Percentiles rank a stretch among this genome's conserved stretches.
These are phyloP conservation scores for Paecilomyces dactylethromorphus DNA, from an alignment of 2,329 filamentous ascomycete species.

Conservation along the genomic window DNA sequence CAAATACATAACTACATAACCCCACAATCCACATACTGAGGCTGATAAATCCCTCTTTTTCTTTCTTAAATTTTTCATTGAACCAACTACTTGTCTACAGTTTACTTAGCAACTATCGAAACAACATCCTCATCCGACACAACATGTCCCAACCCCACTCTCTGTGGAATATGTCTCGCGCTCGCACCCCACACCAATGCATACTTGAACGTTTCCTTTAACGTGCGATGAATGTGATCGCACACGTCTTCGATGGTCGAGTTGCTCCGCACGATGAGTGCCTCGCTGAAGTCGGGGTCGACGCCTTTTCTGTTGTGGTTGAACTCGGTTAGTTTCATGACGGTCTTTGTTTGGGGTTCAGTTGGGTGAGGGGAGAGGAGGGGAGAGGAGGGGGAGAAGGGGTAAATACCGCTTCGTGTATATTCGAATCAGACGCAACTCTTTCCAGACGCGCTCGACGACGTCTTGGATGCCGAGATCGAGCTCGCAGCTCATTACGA, in stretches of 20 bases:
- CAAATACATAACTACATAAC: too few species aligned
- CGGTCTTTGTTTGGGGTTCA: neutral
- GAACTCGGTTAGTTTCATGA: neutral
- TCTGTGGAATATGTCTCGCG: slow-evolving; percentile 87
- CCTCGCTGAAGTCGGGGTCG: slow-evolving; percentile 84
- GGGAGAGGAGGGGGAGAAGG: neutral
- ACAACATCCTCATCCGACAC: slow-evolving; percentile 67
- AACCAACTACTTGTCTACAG: neutral
- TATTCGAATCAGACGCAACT: slow-evolving; percentile 79
- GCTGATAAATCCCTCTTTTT: neutral
- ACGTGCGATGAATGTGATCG: slow-evolving; percentile 82
- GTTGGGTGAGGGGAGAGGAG: too few species aligned
- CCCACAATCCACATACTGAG: too few species aligned
- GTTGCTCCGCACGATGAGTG: slow-evolving; percentile 82
- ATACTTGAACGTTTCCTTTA: slow-evolving; percentile 99
- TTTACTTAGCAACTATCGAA: slow-evolving; percentile 51
- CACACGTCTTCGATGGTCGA: slow-evolving; percentile 95
- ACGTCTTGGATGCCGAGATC: slow-evolving; percentile 91
- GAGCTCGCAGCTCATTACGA: slow-evolving; percentile 95
- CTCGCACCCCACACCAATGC: slow-evolving; percentile 96
- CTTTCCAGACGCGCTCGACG: slow-evolving; percentile 90
- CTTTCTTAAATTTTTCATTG: neutral
- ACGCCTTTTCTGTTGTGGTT: slow-evolving; percentile 65
- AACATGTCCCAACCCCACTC: slow-evolving; percentile 76
- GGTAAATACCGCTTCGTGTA: slow-evolving; percentile 70